Base-by-base conservation (phyloP, 1,284 basidiomycete genomes). In the Quambalaria eucalypti region DNA sequence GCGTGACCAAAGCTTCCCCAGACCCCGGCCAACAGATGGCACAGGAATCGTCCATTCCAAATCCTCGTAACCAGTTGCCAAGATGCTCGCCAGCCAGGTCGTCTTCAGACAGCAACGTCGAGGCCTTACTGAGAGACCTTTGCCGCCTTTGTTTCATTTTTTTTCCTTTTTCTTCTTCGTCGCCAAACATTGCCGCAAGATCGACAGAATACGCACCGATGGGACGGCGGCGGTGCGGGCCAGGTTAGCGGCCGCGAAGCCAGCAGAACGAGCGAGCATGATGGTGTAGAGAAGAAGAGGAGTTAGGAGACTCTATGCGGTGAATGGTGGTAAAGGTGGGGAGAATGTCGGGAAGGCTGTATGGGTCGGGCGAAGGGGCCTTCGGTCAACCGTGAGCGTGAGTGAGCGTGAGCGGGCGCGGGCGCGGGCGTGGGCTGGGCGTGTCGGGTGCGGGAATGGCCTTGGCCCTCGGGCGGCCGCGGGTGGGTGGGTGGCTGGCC, bases 191-290 rank as follows among this genome's bases (percentile, higher is more conserved):
- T 26, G 42, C 40, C 30, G 19, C n/a, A n/a, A 19, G n/a, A n/a
- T n/a, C n/a, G n/a, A 9, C 14, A 51, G 21, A 28, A 51, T 52
- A 69, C 69, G 58, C 66, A 71, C 69, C 62, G 68, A 61, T 49
- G 68, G 61, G 57, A 60, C 58, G 52, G 59, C 62, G 56, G 69
- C 65, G 60, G 68, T 64, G 56, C 68, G 68, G 57, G 69, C 68
- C 60, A 72, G 62, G 64, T 72, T 70, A 62, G 66, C 69, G 60
- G 68, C 64, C 58, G 69, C 66, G 62, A 70, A 61, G 62, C 69
- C 69, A 52, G 66, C 62, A 57, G 68, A 67, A 52, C 69, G 65
- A 68, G 69, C 64, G 57, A 72, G 66, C 69, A 72, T 72, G 28
- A 29, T 54, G 33, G 4, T 4, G 21, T 4, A 26, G 25, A 46